Base-by-base conservation (phyloP, 306 rosid species). In the Mucuna pruriens region DNA sequence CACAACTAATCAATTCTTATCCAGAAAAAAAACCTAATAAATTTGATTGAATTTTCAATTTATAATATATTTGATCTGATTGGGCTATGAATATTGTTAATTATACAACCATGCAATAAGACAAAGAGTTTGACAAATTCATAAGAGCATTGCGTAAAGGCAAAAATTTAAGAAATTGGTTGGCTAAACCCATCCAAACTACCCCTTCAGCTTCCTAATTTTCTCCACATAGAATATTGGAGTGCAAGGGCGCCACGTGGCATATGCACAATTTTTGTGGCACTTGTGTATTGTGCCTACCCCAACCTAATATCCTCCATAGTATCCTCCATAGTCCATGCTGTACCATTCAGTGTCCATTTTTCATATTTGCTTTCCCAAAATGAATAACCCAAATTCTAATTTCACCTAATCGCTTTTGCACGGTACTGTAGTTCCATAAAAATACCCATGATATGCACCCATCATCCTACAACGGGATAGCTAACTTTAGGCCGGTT, bases 61-160 rank as follows among this genome's bases (percentile, higher is more conserved):
- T 12, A n/a, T n/a, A 44, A 44, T 44, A 44, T 44, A 2, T 38
- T 38, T 44, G 13, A 2, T 13, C 15, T 46, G 54, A 46, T 46
- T 46, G 7, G 54, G 54, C 15, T 46, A 46, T 1, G 42, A 6
- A 38, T 0, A 38, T 38, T 1, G 9, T 38, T 12, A 46, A 51
- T 55, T 57, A 9, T 4, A 0, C 11, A 1, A 25, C 2, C 9
- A 2, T 2, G 6, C 22, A 7, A 10, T 2, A 52, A 57, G 20
- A 23, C 9, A 15, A 38, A 34, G 58, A 19, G 54, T 68, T 82
- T 76, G 23, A 75, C 64, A 77, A 62, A 26, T 9, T 72, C 48
- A 51, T 40, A 10, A 20, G 17, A 15, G 42, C 80, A 82, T 83
- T 85, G 86, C 89, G 89, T 88, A 88, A n/a, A 85, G 80, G 82